Evolutionary conservation across 352 stramenopile species (phyloP).

Genomic region (Phytopythium delawarense): DNA sequence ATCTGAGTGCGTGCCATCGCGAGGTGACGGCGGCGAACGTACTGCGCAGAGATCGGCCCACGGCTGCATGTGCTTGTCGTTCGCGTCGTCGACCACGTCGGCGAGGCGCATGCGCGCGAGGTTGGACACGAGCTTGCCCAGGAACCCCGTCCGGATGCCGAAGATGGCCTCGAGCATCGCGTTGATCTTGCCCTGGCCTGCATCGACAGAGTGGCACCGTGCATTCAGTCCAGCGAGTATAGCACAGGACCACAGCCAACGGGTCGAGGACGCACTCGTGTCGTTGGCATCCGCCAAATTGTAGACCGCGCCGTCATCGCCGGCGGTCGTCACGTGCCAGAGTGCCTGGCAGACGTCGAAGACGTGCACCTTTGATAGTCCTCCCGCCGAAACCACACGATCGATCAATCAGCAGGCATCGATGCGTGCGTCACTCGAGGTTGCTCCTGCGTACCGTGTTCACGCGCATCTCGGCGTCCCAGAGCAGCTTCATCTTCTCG

Average conservation of each 20-base stretch:
- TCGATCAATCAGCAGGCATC: background rate
- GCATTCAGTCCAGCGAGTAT: background rate
- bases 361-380: conserved; percentile 57
- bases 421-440: background rate
- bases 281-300: conserved; percentile 87
- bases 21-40: conserved; percentile 1
- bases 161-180: conserved; percentile 71
- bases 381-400: conserved; percentile 2
- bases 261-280: conserved; percentile 46
- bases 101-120: conserved; percentile 67
- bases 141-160: conserved; percentile 80
- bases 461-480: conserved; percentile 83
- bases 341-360: conserved; percentile 71
- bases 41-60: conserved; percentile 83
- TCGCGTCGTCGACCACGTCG: conserved; percentile 86
- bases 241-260: background rate
- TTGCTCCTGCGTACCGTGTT: conserved; percentile 55
- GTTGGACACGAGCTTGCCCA: conserved; percentile 84
- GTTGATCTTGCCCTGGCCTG: conserved; percentile 82
- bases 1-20: background rate
- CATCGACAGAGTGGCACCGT: background rate
- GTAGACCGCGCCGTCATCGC: conserved; percentile 59
- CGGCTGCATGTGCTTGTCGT: conserved; percentile 88
- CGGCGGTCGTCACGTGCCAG: conserved; percentile 65
- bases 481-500: conserved; percentile 88